Evolutionary conservation across 1,284 basidiomycete genomes (phyloP), one percentile per base, ranked within the genome.

Genomic region (Cronartium ribicola): DNA sequence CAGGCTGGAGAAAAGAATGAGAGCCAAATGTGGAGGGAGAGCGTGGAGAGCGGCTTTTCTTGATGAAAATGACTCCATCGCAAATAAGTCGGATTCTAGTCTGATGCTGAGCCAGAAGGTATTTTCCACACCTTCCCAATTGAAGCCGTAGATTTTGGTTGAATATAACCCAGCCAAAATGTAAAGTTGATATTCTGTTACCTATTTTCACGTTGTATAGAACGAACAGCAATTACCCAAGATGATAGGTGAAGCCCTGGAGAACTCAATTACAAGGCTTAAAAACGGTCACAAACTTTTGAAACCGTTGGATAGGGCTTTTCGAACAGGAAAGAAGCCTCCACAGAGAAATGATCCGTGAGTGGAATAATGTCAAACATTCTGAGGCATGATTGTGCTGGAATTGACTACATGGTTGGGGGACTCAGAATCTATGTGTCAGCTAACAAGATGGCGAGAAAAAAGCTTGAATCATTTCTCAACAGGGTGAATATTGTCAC

Each of bases 41-140:
- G 51, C 51, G n/a, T 55, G 51, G 51, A 55, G 51, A 55, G 51
- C 51, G 51, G 51, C n/a, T n/a, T 55, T 20, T n/a, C 51, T 55
- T n/a, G n/a, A 29, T 29, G 29, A 29, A 2, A 29, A 29, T 29
- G 29, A 29, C 29, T 29, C 2, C 29, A 29, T 29, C 29, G 29
- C 29, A 29, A 29, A 29, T 29, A 29, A 29, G 29, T 29, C 29
- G 29, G 29, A 29, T 29, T 29, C 29, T 29, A 29, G 29, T 29
- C 29, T 29, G 29, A 29, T 29, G 29, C 29, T 29, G 29, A 29
- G 29, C 29, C 29, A 29, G 29, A 29, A 2, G 29, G 29, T 29
- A 29, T 29, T 29, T 29, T 29, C 2, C 29, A 29, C 29, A 29
- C 29, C 29, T 29, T 29, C 29, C 29, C 29, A 29, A 29, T 29